Base-by-base conservation (phyloP, 495 filamentous ascomycete species). In the Jackrogersella minutella region DNA sequence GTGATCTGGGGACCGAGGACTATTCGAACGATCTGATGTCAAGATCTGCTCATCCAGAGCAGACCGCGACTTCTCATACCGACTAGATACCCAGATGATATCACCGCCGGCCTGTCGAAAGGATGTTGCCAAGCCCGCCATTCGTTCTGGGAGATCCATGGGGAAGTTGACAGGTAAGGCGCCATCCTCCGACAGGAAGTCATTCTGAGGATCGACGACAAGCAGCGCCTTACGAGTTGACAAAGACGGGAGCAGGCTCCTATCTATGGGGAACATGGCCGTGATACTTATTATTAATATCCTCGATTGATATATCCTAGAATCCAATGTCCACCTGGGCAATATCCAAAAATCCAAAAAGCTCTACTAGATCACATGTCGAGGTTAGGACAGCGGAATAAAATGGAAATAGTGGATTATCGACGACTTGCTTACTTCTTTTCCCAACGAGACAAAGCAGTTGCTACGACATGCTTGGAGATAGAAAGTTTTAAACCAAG, bases 181-280 rank as follows among this genome's bases (percentile, higher is more conserved):
- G 30, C 90, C 92, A 34, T 86, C 83, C 0, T 86, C 76, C 24
- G 86, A 84, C 41, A 96, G 75, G 71, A 97, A 96, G 76, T 97
- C 95, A 73, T 97, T 96, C 65, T 98, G 95, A 19, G 97, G 84
- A 71, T 96, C 93, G 52, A 97, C 80, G 11, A 97, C 74, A 21
- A 99, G 79, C 36, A 99, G 77, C 0, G 93, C 95, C 79, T 93
- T 91, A 49, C 92, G 86, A 9, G 93, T 95, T 55, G 70, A 66
- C 46, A 87, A 76, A 17, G 78, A 72, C 28, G 84, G 84, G 13
- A 85, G 73, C 3, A 73, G 66, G 6, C 78, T 63, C 28, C 74
- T 70, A 53, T 81, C 79, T 73, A 85, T 80, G 60, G 81, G 64
- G 58, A 86, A 84, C 75, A 83, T 82, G 58, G 58, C 49, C 44